Base-by-base conservation (phyloP, 306 rosid species). In the Senna tora region DNA sequence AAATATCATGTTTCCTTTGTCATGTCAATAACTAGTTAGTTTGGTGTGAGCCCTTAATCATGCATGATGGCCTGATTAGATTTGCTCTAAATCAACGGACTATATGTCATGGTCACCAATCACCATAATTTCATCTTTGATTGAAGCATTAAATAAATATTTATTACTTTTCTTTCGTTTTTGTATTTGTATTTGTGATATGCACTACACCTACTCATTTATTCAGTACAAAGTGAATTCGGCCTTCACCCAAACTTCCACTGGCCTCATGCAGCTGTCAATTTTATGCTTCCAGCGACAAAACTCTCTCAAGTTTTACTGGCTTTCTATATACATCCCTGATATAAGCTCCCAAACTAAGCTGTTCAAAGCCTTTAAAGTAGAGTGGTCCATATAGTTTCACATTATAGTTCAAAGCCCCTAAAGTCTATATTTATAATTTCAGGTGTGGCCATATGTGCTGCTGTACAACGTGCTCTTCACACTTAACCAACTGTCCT, bases 391-490 rank as follows among this genome's bases (percentile, higher is more conserved):
- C 33, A 43, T 41, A n/a, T 22, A 17, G 42, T 61, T 76, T 62
- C 12, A 50, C 22, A 32, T 60, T 21, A 42, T 14, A 42, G 22
- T 30, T 38, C 65, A 8, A 64, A 45, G 14, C 16, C 30, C 78
- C 69, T 75, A 46, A 69, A 10, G 43, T 78, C 69, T 65, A 32
- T 46, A 30, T 72, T 72, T 67, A 70, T 67, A 54, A 75, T 85
- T 19, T 73, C 85, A 94, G 99, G 87, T 94, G 99, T 60, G 99
- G 99, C 66, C 99, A 94, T 81, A 94, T 94, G 97, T 94, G 99
- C 82, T 94, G 97, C 82, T 94, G 99, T 64, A 87, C 80, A 61
- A 59, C 84, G 39, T 94, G 99, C 81, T 94, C 89, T 75, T 89
- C 88, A 8, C 97, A 91, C 75, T 80, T 94, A 81, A 87, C 91